Evolutionary conservation across 345 rosid species (phyloP).

Genomic region (Salix dunnii): DNA sequence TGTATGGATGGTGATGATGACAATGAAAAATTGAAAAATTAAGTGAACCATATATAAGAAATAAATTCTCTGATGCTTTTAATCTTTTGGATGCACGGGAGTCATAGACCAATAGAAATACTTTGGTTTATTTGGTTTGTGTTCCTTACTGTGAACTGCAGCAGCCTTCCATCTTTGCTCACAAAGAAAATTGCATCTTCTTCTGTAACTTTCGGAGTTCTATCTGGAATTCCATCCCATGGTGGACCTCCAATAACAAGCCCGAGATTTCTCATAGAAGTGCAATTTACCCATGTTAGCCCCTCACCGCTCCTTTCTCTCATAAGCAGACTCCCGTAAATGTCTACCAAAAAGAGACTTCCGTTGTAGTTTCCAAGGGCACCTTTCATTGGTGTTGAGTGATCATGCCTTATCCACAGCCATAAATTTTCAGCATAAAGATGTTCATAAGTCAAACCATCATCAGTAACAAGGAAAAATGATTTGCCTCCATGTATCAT

Average conservation of each 20-base stretch:
- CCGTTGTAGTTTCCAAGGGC: conserved; percentile 62
- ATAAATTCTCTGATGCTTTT: background rate
- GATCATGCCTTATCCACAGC: conserved; percentile 71
- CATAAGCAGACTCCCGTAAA: conserved; percentile 46
- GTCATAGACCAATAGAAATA: background rate
- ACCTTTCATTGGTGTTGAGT: conserved; percentile 55
- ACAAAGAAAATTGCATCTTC: conserved; percentile 68
- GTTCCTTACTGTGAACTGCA: conserved; percentile 57
- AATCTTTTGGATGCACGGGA: background rate
- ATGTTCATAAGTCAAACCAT: conserved; percentile 56
- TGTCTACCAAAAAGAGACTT: conserved; percentile 55
- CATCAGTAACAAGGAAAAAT: conserved; percentile 51
- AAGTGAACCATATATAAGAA: background rate
- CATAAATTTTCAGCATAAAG: conserved; percentile 52
- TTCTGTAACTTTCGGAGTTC: conserved; percentile 40
- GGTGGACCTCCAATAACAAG: conserved; percentile 60
- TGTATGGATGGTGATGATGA: background rate
- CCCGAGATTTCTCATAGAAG: conserved; percentile 51
- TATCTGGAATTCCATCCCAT: conserved; percentile 57
- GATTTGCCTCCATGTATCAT: conserved; percentile 55
- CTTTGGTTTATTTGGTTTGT: conserved; percentile 7
- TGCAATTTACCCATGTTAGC: conserved; percentile 58
- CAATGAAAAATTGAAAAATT: background rate
- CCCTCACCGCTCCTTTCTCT: conserved; percentile 51
- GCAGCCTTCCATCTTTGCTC: conserved; percentile 53